Evolutionary conservation across 2,329 filamentous ascomycete species (phyloP).

Genomic region (Aspergillus sp.): DNA sequence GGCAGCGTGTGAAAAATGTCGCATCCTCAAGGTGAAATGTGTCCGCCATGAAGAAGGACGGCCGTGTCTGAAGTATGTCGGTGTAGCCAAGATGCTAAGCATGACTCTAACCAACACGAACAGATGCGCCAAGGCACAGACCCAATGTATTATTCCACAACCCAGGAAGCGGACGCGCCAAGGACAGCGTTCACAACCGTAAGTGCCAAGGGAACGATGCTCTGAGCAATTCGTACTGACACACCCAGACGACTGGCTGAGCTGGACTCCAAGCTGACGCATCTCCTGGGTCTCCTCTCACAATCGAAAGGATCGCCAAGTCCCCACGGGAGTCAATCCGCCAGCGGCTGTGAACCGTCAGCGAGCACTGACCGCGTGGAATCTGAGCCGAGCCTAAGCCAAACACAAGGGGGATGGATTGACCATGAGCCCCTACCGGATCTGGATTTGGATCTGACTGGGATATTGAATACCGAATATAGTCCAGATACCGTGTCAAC

Average conservation of each 20-base stretch:
- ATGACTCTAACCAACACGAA: not conserved
- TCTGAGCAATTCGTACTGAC: not conserved
- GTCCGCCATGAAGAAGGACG: not conserved
- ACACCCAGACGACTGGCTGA: not conserved
- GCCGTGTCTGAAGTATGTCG: not conserved
- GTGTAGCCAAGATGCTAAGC: too few relatives aligned
- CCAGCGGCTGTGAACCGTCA: not conserved
- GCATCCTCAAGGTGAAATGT: slow-evolving; percentile 3
- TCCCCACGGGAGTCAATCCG: not conserved
- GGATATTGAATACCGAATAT: not conserved
- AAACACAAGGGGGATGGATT: not conserved
- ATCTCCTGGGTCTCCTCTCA: not conserved
- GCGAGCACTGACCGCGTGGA: not conserved
- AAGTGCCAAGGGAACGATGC: not conserved
- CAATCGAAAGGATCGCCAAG: not conserved
- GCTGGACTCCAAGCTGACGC: not conserved
- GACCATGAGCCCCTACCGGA: not conserved
- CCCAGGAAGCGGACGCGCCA: not conserved
- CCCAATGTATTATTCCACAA: not conserved
- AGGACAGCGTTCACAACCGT: not conserved
- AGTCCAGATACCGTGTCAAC: not conserved
- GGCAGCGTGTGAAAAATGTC: slow-evolving; percentile 5
- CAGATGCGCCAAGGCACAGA: not conserved
- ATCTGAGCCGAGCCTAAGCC: not conserved
- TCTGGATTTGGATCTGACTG: not conserved